Conservation (phyloP, 2,329 filamentous ascomycete genomes). For the Ophiostoma ips region DNA sequence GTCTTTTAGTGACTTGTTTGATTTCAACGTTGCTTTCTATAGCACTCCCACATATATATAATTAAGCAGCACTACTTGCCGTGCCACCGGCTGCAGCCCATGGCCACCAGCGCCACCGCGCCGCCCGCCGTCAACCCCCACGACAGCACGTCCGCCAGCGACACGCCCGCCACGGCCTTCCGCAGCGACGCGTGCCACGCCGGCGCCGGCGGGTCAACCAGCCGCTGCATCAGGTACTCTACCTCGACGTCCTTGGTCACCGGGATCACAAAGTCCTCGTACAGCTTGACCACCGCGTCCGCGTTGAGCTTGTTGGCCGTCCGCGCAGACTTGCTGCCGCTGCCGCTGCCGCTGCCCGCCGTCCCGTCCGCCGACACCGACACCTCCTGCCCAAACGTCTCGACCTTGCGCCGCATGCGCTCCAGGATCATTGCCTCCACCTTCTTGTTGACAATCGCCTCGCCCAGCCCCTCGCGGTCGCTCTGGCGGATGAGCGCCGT, state of each 20-base stretch:
- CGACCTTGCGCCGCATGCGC: slow-evolving; percentile 72
- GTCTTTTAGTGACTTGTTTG: too few relatives aligned
- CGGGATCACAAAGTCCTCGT: slow-evolving; percentile 85
- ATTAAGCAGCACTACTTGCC: not conserved
- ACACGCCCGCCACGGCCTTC: not conserved
- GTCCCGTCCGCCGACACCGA: slow-evolving; percentile 47
- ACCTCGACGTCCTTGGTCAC: slow-evolving; percentile 98
- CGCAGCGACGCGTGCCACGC: slow-evolving; percentile 9
- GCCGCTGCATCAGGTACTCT: slow-evolving; percentile 90
- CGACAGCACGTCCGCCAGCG: not conserved
- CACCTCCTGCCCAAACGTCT: slow-evolving; percentile 87
- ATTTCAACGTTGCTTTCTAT: too few relatives aligned
- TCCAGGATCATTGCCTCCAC: slow-evolving; percentile 90
- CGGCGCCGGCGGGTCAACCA: slow-evolving; percentile 28
- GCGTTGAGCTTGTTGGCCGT: slow-evolving; percentile 64
- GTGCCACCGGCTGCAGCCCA: slow-evolving; percentile 8
- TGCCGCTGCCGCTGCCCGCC: slow-evolving; percentile 32
- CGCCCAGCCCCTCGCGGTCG: slow-evolving; percentile 70
- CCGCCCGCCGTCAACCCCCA: slow-evolving; percentile 2
- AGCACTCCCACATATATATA: not conserved
- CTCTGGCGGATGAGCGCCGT: slow-evolving; percentile 67
- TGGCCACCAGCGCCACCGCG: not conserved
- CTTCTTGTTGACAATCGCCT: slow-evolving; percentile 75
- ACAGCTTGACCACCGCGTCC: slow-evolving; percentile 82
- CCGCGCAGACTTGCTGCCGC: slow-evolving; percentile 32